Conservation (phyloP, 805 yeast genomes). For the Candida berthetii region DNA sequence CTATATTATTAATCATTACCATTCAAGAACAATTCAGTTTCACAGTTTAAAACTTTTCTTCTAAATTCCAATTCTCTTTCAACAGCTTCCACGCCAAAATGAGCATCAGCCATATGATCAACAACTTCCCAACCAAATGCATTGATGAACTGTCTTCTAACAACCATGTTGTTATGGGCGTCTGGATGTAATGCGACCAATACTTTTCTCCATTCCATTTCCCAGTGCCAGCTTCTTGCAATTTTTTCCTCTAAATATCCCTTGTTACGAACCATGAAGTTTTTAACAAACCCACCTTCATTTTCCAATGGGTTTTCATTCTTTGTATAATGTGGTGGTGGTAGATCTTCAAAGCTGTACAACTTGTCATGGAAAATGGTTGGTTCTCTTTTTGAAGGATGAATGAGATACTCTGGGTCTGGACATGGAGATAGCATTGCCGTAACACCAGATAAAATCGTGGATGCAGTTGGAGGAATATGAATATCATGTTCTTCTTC, state of each 20-base stretch:
- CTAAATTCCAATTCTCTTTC: conserved; percentile 1
- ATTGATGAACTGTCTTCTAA: conserved; percentile 82
- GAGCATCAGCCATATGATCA: conserved; percentile 66
- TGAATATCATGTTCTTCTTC: conserved; percentile 18
- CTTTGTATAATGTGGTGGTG: conserved; percentile 38
- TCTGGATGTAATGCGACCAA: conserved; percentile 82
- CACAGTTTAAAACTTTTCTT: background rate
- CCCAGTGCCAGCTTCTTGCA: conserved; percentile 84
- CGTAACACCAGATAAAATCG: conserved; percentile 72
- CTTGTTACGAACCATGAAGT: conserved; percentile 3
- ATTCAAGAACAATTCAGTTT: background rate
- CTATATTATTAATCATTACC: no score
- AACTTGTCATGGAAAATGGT: conserved; percentile 79
- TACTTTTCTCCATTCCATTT: conserved; percentile 87
- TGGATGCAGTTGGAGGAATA: conserved; percentile 68
- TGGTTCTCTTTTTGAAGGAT: conserved; percentile 59
- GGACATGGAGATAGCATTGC: conserved; percentile 82
- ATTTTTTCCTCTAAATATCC: conserved; percentile 51
- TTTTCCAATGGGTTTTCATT: conserved; percentile 8
- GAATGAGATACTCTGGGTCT: conserved; percentile 51
- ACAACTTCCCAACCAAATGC: conserved; percentile 95
- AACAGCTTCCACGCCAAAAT: conserved; percentile 25
- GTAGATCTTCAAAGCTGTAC: conserved; percentile 61
- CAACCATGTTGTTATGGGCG: conserved; percentile 91
- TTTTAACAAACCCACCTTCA: background rate